Conservation (phyloP, 2,329 filamentous ascomycete genomes). For the Trichophyton benhamiae region DNA sequence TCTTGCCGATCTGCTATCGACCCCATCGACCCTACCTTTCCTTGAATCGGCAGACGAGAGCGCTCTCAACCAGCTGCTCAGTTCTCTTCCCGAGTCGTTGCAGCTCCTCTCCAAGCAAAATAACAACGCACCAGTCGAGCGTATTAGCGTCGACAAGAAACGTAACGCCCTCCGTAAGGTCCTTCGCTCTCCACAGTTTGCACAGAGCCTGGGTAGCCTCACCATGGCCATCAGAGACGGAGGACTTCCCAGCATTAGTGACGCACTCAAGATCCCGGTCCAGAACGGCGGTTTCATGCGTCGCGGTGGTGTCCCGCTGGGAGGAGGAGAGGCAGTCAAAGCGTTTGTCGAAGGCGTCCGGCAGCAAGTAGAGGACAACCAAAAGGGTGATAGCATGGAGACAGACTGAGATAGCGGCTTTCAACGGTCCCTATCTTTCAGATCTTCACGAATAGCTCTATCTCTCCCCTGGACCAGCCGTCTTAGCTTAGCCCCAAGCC, state of each 20-base stretch:
- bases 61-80: conserved; percentile 61
- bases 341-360: conserved; percentile 85
- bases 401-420: conserved; percentile 22
- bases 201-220: conserved; percentile 71
- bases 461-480: background rate
- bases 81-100: conserved; percentile 64
- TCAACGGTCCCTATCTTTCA: background rate
- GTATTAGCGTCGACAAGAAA: conserved; percentile 64
- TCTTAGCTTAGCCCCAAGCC: background rate
- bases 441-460: background rate
- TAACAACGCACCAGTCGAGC: conserved; percentile 55
- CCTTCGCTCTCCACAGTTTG: conserved; percentile 77
- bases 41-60: conserved; percentile 54
- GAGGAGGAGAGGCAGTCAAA: conserved; percentile 77
- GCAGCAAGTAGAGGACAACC: conserved; percentile 46
- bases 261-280: conserved; percentile 69
- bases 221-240: conserved; percentile 83
- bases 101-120: conserved; percentile 63
- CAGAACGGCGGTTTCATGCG: conserved; percentile 72
- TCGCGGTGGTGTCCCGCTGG: conserved; percentile 68
- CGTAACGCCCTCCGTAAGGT: conserved; percentile 68
- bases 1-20: conserved; percentile 71
- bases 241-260: conserved; percentile 76
- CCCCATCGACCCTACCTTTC: conserved; percentile 64
- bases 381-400: conserved; percentile 30